Evolutionary conservation across 768 basidiomycete genomes (phyloP).

Genomic region (Auricularia auricula-judae): DNA sequence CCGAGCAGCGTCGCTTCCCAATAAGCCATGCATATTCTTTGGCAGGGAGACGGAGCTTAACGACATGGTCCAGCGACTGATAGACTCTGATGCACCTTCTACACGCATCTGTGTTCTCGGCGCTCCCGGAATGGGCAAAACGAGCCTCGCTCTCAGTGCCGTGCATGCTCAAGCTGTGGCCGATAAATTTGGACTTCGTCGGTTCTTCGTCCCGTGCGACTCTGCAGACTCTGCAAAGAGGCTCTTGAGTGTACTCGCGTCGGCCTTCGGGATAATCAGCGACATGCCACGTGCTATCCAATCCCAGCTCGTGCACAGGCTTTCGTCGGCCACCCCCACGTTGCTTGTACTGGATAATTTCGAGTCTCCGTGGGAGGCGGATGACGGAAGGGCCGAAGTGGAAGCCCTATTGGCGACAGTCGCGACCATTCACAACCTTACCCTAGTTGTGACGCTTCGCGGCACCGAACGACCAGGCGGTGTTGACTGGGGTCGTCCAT

Average conservation of each 20-base stretch:
- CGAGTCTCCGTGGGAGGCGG: conserved; percentile 28
- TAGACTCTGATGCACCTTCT: neutral
- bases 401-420: conserved; percentile 17
- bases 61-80: neutral
- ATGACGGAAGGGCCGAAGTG: conserved; percentile 13
- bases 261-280: neutral
- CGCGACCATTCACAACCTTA: conserved; percentile 16
- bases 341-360: conserved; percentile 30
- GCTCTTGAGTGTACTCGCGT: neutral
- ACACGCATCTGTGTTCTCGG: neutral
- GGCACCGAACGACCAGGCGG: neutral
- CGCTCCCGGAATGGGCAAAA: neutral
- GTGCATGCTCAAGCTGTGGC: neutral
- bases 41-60: neutral
- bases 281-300: neutral
- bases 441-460: conserved; percentile 26
- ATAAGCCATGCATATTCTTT: neutral
- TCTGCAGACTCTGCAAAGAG: neutral
- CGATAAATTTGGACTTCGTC: neutral
- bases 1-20: neutral
- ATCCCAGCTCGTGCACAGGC: neutral
- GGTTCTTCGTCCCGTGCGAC: neutral
- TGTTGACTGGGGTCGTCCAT: conserved; percentile 2
- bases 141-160: neutral
- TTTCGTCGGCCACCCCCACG: conserved; percentile 13